Evolutionary conservation across 768 basidiomycete species (phyloP).

Genomic region (Trametes elegans): DNA sequence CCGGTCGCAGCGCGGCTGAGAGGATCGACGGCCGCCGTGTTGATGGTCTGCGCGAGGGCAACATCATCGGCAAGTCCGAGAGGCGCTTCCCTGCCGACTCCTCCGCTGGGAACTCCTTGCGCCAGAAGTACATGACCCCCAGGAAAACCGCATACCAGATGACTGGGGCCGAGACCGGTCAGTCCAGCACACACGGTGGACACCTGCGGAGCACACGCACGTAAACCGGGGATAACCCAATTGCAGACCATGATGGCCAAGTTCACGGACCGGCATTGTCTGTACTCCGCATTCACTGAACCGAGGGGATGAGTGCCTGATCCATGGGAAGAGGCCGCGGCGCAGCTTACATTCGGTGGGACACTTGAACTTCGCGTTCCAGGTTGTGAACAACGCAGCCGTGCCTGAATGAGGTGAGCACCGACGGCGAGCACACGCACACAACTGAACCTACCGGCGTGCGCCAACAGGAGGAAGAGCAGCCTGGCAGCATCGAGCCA

Average conservation of each 20-base stretch:
- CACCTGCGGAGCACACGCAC: constrained; percentile 35
- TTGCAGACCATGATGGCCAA: constrained; percentile 48
- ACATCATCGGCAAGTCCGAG: constrained; percentile 22
- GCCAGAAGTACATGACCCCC: constrained; percentile 34
- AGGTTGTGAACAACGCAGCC: constrained; percentile 42
- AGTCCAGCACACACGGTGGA: neutral
- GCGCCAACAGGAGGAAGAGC: constrained; percentile 41
- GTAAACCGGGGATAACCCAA: constrained; percentile 52
- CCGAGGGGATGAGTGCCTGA: neutral
- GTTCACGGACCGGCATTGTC: constrained; percentile 45
- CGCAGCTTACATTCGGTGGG: constrained; percentile 38
- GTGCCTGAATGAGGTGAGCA: constrained; percentile 32
- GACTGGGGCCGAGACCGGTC: constrained; percentile 32
- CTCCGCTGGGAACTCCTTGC: constrained; percentile 23
- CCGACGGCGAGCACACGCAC: neutral
- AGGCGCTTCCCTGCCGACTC: constrained; percentile 14
- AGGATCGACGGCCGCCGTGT: neutral
- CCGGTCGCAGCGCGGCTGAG: neutral
- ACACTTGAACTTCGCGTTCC: constrained; percentile 44
- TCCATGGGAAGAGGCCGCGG: neutral
- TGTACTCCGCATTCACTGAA: constrained; percentile 35
- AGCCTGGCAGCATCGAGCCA: constrained; percentile 57
- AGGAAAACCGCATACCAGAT: constrained; percentile 37
- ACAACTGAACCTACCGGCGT: constrained; percentile 40
- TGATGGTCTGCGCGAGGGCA: constrained; percentile 7